Evolutionary conservation across 768 basidiomycete genomes (phyloP).

Genomic region (Rhodotorula sphaerocarpa): DNA sequence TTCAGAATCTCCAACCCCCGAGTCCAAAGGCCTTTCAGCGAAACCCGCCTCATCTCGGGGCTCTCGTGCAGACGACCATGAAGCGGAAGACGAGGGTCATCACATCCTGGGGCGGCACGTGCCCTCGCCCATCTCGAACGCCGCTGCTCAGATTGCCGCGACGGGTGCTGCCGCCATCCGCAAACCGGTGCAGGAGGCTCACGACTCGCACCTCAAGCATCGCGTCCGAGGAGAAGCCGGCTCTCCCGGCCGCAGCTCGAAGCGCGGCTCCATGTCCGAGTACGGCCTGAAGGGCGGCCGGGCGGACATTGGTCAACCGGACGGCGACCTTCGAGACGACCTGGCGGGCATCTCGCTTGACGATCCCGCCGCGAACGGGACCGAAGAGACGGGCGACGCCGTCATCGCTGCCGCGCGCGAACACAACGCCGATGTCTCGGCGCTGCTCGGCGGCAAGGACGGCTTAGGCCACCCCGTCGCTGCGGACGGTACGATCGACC

Average conservation of each 20-base stretch:
- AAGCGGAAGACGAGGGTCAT: not conserved
- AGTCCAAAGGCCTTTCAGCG: too few species aligned
- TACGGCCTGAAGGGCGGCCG: conserved; percentile 19
- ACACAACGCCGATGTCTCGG: conserved; percentile 15
- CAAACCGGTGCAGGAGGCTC: conserved; percentile 11
- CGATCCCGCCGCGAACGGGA: not conserved
- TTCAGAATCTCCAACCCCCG: too few species aligned
- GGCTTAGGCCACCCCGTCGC: conserved; percentile 5
- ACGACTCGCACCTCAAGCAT: conserved; percentile 10
- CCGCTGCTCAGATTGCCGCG: conserved; percentile 14
- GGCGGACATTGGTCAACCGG: conserved; percentile 2
- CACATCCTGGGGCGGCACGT: not conserved
- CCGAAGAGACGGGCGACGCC: conserved; percentile 22
- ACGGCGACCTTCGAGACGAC: not conserved
- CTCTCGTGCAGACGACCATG: too few species aligned
- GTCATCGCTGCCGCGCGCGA: conserved; percentile 26
- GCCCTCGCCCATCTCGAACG: conserved; percentile 14
- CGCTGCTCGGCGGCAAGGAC: conserved; percentile 6
- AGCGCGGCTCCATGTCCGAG: not conserved
- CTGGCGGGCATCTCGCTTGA: conserved; percentile 13
- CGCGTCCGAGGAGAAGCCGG: conserved; percentile 3
- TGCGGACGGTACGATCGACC: not conserved
- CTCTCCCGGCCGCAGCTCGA: too few species aligned
- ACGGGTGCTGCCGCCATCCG: not conserved
- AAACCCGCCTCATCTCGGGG: too few species aligned